Evolutionary conservation across 352 stramenopile genomes (phyloP).

Genomic region (Blastocystis sp.): DNA sequence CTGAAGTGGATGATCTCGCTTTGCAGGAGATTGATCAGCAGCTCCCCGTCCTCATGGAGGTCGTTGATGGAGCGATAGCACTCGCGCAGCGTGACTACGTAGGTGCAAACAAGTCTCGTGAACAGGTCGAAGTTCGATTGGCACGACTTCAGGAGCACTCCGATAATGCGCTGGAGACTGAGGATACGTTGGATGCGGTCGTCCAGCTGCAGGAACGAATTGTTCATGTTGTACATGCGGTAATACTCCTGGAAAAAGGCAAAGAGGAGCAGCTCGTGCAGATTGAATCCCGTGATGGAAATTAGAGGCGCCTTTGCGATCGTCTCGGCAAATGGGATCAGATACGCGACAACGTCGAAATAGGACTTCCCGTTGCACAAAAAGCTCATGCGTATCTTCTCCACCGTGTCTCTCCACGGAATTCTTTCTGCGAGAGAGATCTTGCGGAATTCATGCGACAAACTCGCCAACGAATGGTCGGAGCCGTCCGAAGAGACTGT

Average conservation of each 20-base stretch:
- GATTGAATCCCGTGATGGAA: not conserved
- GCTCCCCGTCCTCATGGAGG: not conserved
- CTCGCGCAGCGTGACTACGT: not conserved
- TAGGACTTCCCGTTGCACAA: no score
- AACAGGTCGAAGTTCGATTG: not conserved
- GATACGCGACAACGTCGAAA: not conserved
- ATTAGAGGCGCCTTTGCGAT: not conserved
- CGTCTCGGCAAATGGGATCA: not conserved
- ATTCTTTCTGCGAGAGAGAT: no score
- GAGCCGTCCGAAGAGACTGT: no score
- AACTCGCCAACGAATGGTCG: no score
- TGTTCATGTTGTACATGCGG: no score
- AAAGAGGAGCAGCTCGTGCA: not conserved
- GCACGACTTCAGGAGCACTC: not conserved
- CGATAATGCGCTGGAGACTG: not conserved
- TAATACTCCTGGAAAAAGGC: not conserved
- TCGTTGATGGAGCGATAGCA: not conserved
- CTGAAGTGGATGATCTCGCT: slow-evolving; percentile 4
- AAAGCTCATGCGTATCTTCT: no score
- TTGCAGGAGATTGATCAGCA: not conserved
- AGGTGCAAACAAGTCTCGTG: not conserved
- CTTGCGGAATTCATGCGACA: no score
- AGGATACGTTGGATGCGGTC: not conserved
- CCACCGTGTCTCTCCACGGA: no score
- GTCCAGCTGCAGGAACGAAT: not conserved